Evolutionary conservation across 2,329 filamentous ascomycete species (phyloP).

Genomic region (Epichloe elymi): DNA sequence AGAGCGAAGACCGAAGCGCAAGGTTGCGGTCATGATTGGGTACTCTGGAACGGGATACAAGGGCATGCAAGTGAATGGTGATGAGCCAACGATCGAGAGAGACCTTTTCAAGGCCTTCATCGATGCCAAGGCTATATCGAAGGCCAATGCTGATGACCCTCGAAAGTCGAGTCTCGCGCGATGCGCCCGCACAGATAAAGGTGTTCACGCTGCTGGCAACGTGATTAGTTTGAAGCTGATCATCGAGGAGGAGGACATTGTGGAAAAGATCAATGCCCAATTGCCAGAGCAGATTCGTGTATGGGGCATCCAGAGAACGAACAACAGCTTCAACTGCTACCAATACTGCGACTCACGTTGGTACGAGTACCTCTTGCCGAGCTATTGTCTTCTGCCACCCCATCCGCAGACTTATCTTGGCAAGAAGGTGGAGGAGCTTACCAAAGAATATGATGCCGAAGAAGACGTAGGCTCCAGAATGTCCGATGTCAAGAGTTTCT

Average conservation of each 20-base stretch:
- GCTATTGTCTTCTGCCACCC: constrained; percentile 81
- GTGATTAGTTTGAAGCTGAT: constrained; percentile 93
- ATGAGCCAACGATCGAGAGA: constrained; percentile 88
- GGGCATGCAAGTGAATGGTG: constrained; percentile 80
- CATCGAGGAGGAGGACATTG: constrained; percentile 76
- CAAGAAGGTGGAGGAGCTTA: constrained; percentile 66
- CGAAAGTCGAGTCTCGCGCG: constrained; percentile 91
- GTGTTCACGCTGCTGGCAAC: constrained; percentile 90
- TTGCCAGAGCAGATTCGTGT: constrained; percentile 82
- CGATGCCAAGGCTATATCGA: constrained; percentile 82
- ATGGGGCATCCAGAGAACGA: constrained; percentile 86
- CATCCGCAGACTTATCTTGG: constrained; percentile 80
- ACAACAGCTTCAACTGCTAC: constrained; percentile 87
- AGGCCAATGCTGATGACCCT: constrained; percentile 90
- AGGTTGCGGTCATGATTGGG: constrained; percentile 89
- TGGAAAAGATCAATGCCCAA: constrained; percentile 80
- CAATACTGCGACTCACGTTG: constrained; percentile 87
- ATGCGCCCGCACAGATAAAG: constrained; percentile 93
- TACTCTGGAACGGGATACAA: constrained; percentile 96
- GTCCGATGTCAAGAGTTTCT: constrained; percentile 68
- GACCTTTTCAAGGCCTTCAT: constrained; percentile 91
- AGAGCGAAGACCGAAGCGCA: constrained; percentile 79
- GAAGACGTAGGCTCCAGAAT: constrained; percentile 57
- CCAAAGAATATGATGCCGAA: constrained; percentile 58
- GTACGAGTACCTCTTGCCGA: constrained; percentile 95